Conservation (phyloP, 1,284 basidiomycete genomes). For the Peniophora sp. region DNA sequence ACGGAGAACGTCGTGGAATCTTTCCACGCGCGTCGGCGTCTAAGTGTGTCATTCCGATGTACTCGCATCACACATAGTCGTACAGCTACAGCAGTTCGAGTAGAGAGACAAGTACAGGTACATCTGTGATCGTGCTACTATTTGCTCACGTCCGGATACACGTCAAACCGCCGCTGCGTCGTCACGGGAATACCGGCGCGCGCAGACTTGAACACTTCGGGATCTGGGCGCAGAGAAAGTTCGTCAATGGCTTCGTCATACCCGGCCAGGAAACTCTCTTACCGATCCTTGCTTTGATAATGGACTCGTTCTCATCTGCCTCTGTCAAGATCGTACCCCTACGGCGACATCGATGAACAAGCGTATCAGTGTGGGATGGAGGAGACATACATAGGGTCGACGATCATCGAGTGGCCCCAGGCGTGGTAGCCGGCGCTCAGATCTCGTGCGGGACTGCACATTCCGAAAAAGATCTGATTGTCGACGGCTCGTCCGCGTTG, state of each 20-base stretch:
- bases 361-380: neutral
- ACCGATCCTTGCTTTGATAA: slow-evolving; percentile 80
- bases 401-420: slow-evolving; percentile 86
- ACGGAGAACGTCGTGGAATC: too few relatives aligned
- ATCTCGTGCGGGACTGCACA: slow-evolving; percentile 94
- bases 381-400: slow-evolving; percentile 75
- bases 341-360: slow-evolving; percentile 6
- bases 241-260: slow-evolving; percentile 3
- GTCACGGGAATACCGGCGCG: slow-evolving; percentile 84
- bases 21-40: too few relatives aligned
- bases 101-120: too few relatives aligned
- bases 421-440: slow-evolving; percentile 78
- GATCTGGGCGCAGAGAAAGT: slow-evolving; percentile 42
- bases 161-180: slow-evolving; percentile 84
- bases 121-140: slow-evolving; percentile 3
- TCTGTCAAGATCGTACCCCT: slow-evolving; percentile 81
- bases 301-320: slow-evolving; percentile 74
- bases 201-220: slow-evolving; percentile 59
- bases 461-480: slow-evolving; percentile 92
- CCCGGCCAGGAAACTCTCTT: slow-evolving; percentile 20
- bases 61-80: neutral
- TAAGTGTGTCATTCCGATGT: too few relatives aligned
- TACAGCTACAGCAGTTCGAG: neutral
- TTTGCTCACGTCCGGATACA: slow-evolving; percentile 70
- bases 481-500: slow-evolving; percentile 87